These are phyloP conservation scores for Hemerocallis citrina DNA, from an alignment of 106 monocot genomes.

Conservation along the genomic window DNA sequence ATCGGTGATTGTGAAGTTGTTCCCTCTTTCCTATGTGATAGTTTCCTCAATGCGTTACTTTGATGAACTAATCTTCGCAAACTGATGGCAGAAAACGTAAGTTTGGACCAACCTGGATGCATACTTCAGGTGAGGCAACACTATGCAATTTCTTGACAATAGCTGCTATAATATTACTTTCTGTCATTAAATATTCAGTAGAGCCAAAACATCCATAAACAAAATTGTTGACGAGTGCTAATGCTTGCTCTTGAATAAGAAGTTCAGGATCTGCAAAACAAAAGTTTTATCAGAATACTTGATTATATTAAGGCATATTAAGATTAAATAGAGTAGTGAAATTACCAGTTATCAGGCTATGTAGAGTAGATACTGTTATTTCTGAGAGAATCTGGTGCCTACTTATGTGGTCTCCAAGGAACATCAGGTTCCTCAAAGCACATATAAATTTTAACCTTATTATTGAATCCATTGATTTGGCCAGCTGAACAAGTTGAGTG, in stretches of 20 bases:
- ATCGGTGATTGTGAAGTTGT: too few relatives aligned
- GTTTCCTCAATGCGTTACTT: too few relatives aligned
- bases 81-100: too few relatives aligned
- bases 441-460: slow-evolving; percentile 69
- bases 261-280: slow-evolving; percentile 61
- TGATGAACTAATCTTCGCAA: too few relatives aligned
- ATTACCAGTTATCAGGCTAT: slow-evolving; percentile 70
- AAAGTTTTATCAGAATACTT: too few relatives aligned
- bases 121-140: slow-evolving; percentile 36
- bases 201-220: slow-evolving; percentile 45
- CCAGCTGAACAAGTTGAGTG: slow-evolving; percentile 53
- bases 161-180: slow-evolving; percentile 36
- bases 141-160: slow-evolving; percentile 41
- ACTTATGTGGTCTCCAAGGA: slow-evolving; percentile 40
- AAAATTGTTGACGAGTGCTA: slow-evolving; percentile 67
- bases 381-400: slow-evolving; percentile 57
- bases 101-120: slow-evolving; percentile 74
- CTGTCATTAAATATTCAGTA: slow-evolving; percentile 29
- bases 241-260: slow-evolving; percentile 69
- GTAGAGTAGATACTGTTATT: slow-evolving; percentile 41
- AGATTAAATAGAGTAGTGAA: background rate
- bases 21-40: too few relatives aligned
- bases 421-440: slow-evolving; percentile 85
- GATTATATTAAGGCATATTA: background rate
- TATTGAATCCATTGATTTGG: slow-evolving; percentile 62